Percentiles rank a stretch among this genome's conserved stretches.
Conservation (phyloP, 2,329 filamentous ascomycete genomes). For the Periconia sp. region DNA sequence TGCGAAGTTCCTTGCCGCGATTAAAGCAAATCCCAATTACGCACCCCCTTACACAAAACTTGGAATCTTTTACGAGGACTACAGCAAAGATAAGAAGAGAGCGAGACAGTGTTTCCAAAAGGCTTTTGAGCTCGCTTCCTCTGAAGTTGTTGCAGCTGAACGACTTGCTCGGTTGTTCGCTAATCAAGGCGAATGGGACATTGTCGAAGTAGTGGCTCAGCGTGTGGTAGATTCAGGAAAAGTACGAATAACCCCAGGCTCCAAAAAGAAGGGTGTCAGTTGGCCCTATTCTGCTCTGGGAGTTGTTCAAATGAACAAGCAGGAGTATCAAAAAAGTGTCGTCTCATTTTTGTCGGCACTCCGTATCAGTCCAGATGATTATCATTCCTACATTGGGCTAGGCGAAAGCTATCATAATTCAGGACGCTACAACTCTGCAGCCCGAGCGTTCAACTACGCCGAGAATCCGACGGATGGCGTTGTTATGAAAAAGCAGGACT, state of each 20-base stretch:
- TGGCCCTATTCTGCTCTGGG: slow-evolving; percentile 96
- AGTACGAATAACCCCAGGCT: slow-evolving; percentile 85
- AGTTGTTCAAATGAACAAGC: slow-evolving; percentile 91
- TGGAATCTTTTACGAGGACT: slow-evolving; percentile 88
- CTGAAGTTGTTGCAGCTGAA: slow-evolving; percentile 85
- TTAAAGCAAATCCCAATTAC: slow-evolving; percentile 85
- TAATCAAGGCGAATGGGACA: slow-evolving; percentile 90
- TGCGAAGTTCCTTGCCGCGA: slow-evolving; percentile 74
- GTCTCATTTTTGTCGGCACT: slow-evolving; percentile 90
- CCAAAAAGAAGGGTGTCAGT: slow-evolving; percentile 87
- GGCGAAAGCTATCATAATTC: slow-evolving; percentile 98
- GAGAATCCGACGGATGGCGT: slow-evolving; percentile 69
- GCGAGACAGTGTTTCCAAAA: slow-evolving; percentile 95
- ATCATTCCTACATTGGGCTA: slow-evolving; percentile 93
- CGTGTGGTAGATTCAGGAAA: slow-evolving; percentile 94
- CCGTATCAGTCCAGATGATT: slow-evolving; percentile 79
- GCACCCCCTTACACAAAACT: slow-evolving; percentile 90
- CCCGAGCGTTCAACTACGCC: slow-evolving; percentile 85
- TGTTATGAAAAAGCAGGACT: slow-evolving; percentile 54
- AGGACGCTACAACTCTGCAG: slow-evolving; percentile 89
- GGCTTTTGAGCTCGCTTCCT: slow-evolving; percentile 86
- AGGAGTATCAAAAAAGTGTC: slow-evolving; percentile 85
- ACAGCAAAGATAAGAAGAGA: slow-evolving; percentile 81
- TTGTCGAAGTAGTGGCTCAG: slow-evolving; percentile 89
- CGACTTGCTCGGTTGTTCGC: slow-evolving; percentile 84